Evolutionary conservation across 805 yeast species (phyloP).

Genomic region (Starmerella etchellsii): DNA sequence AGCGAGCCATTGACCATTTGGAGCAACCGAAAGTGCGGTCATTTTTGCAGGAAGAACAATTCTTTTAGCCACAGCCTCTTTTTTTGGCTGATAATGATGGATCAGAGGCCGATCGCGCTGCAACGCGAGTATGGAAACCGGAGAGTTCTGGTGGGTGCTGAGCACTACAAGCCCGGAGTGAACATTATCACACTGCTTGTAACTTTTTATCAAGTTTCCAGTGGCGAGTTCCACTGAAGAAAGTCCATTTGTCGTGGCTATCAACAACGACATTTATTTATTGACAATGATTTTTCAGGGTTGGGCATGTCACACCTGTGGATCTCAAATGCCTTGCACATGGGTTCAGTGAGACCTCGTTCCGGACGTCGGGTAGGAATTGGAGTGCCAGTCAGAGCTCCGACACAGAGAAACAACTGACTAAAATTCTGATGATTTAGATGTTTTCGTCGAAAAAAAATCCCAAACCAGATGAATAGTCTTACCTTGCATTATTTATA

Average conservation of each 20-base stretch:
- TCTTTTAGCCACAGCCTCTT: constrained; percentile 56
- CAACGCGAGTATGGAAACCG: constrained; percentile 36
- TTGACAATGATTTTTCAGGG: too few relatives aligned
- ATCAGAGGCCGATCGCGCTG: constrained; percentile 61
- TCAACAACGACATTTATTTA: constrained; percentile 15
- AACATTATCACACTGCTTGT: constrained; percentile 17
- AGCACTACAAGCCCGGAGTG: constrained; percentile 3
- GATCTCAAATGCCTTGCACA: too few relatives aligned
- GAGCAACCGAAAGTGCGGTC: constrained; percentile 39
- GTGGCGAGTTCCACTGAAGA: constrained; percentile 19
- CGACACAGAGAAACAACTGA: not conserved
- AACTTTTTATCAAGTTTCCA: constrained; percentile 25
- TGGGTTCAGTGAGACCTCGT: too few relatives aligned
- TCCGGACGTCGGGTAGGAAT: too few relatives aligned
- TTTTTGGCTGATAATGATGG: constrained; percentile 52
- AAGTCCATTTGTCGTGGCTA: constrained; percentile 12
- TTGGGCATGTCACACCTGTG: too few relatives aligned
- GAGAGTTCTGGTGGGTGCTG: not conserved
- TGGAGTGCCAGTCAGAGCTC: too few relatives aligned
- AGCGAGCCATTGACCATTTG: constrained; percentile 36
- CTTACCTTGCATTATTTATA: too few relatives aligned
- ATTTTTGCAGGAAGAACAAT: constrained; percentile 76
- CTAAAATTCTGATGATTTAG: too few relatives aligned
- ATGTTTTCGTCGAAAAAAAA: too few relatives aligned
- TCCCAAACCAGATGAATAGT: too few relatives aligned